Conservation (phyloP, 2,329 filamentous ascomycete genomes). For the Penicillium italicum region DNA sequence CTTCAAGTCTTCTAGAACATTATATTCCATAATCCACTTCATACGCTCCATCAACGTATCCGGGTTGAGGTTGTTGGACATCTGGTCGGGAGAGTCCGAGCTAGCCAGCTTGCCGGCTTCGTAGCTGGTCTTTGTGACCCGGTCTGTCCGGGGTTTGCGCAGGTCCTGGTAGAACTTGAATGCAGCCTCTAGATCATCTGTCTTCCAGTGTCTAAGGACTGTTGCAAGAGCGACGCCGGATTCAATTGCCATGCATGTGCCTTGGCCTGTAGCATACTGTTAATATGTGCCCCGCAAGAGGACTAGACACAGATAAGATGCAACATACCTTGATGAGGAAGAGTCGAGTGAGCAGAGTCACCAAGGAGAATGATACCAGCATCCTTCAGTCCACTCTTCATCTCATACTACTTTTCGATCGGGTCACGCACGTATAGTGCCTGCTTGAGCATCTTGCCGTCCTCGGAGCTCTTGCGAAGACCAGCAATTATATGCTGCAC, state of each 20-base stretch:
- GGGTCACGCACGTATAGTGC: conserved; percentile 35
- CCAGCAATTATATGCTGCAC: conserved; percentile 35
- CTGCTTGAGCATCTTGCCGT: conserved; percentile 36
- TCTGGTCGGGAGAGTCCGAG: conserved; percentile 31
- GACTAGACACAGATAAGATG: neutral
- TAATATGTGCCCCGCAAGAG: neutral
- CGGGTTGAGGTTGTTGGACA: conserved; percentile 29
- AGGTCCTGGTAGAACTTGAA: conserved; percentile 37
- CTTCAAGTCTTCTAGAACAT: conserved; percentile 32
- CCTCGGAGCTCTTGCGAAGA: conserved; percentile 27
- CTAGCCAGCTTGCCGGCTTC: conserved; percentile 38
- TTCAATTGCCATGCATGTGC: conserved; percentile 36
- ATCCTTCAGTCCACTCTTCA: conserved; percentile 23
- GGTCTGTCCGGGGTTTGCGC: conserved; percentile 37
- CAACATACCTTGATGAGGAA: conserved; percentile 33
- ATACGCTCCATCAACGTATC: conserved; percentile 30
- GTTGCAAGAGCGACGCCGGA: conserved; percentile 34
- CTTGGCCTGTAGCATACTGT: conserved; percentile 26
- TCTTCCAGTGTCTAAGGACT: conserved; percentile 31
- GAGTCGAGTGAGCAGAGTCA: conserved; percentile 35
- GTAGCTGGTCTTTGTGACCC: conserved; percentile 33
- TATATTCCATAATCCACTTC: conserved; percentile 39
- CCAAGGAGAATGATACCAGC: conserved; percentile 32
- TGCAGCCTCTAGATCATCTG: conserved; percentile 26
- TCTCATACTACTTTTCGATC: conserved; percentile 31